Percentiles rank a stretch among this genome's conserved stretches.
phyloP scores from a whole-genome alignment of 2,329 filamentous ascomycete genomes.

The Fonsecaea multimorphosa region DNA sequence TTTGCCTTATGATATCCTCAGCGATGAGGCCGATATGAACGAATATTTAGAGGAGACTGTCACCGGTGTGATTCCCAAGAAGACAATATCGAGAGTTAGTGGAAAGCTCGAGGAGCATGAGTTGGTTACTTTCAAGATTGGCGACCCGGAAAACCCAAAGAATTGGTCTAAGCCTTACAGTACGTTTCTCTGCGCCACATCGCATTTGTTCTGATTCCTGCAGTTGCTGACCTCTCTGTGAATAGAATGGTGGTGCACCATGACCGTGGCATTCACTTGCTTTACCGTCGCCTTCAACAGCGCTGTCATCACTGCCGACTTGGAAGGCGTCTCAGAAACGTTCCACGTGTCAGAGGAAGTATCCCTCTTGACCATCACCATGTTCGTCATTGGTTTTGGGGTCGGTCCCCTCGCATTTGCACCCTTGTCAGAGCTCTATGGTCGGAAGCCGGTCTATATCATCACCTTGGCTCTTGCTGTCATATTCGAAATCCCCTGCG shows the following conservation, averaged over 20 bases:
- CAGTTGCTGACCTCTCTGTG: neutral
- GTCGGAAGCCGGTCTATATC: slow-evolving; percentile 73
- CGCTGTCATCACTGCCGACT: slow-evolving; percentile 78
- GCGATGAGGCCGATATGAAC: slow-evolving; percentile 64
- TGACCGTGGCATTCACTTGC: slow-evolving; percentile 78
- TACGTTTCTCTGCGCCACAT: slow-evolving; percentile 59
- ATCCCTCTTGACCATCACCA: slow-evolving; percentile 71
- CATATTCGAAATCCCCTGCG: slow-evolving; percentile 80
- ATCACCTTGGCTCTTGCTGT: slow-evolving; percentile 72
- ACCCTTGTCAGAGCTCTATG: slow-evolving; percentile 76
- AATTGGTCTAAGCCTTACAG: slow-evolving; percentile 81
- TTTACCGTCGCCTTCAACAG: slow-evolving; percentile 76
- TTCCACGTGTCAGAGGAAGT: slow-evolving; percentile 76
- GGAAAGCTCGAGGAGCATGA: slow-evolving; percentile 62
- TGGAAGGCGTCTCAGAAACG: slow-evolving; percentile 66
- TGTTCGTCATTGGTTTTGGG: slow-evolving; percentile 84
- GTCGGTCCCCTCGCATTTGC: slow-evolving; percentile 81
- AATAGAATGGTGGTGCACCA: slow-evolving; percentile 62
- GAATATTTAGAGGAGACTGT: slow-evolving; percentile 71
- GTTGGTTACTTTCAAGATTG: slow-evolving; percentile 72
- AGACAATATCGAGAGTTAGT: slow-evolving; percentile 61
- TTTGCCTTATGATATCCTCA: slow-evolving; percentile 70
- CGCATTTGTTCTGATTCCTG: neutral
- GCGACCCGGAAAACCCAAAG: slow-evolving; percentile 80
- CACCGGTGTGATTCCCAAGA: slow-evolving; percentile 65